Evolutionary conservation across 345 rosid genomes (phyloP).

Genomic region (Gossypium anomalum): DNA sequence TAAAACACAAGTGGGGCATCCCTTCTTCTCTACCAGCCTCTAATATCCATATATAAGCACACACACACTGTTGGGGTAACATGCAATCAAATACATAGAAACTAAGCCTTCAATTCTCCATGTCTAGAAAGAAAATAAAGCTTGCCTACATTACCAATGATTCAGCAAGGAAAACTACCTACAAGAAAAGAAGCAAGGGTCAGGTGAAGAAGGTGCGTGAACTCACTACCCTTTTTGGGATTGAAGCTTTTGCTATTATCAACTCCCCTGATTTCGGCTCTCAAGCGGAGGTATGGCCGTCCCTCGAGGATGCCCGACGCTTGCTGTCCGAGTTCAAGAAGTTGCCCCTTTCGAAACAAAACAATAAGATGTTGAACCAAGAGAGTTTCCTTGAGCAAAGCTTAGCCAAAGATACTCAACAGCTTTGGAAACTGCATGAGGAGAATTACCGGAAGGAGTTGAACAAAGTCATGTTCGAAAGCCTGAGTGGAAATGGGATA

Average conservation of each 20-base stretch:
- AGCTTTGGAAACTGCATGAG: too few species aligned
- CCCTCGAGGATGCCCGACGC: background rate
- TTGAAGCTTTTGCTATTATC: conserved; percentile 30
- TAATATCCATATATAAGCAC: background rate
- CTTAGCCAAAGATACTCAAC: too few species aligned
- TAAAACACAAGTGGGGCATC: too few species aligned
- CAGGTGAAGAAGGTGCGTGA: conserved; percentile 27
- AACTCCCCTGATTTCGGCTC: conserved; percentile 13
- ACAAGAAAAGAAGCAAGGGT: conserved; percentile 33
- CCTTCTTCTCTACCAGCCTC: background rate
- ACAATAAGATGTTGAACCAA: conserved; percentile 30
- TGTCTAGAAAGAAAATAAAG: conserved; percentile 35
- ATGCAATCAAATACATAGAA: background rate
- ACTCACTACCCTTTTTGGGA: conserved; percentile 29
- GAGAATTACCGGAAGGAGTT: too few species aligned
- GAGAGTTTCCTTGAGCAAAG: conserved; percentile 20
- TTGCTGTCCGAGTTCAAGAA: conserved; percentile 16
- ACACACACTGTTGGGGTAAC: background rate
- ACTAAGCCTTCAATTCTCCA: background rate
- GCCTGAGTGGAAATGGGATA: too few species aligned
- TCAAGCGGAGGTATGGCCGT: conserved; percentile 14
- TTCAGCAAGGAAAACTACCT: conserved; percentile 29
- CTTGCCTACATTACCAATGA: conserved; percentile 29
- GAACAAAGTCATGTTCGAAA: too few species aligned
- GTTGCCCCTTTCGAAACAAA: conserved; percentile 26